Evolutionary conservation across 352 stramenopile genomes (phyloP), one percentile per base, ranked within the genome.

Genomic region (Phytophthora agathidicida): DNA sequence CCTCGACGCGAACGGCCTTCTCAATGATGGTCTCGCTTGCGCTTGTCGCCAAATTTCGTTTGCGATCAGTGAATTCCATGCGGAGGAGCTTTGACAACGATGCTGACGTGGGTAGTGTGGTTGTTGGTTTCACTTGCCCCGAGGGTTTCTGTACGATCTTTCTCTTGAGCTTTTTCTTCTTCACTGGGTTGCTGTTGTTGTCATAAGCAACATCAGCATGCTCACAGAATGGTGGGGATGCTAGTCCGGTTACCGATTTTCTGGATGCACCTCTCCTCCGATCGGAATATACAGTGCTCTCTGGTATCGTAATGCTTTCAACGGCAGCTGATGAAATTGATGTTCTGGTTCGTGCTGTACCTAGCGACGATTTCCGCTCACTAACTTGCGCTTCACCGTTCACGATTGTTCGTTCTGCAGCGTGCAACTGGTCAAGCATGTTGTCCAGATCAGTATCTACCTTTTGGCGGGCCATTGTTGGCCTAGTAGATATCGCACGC

Each of bases 21-120:
- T 80, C 57, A n/a, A 90, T 70, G 10, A 92, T 62, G 1, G 42
- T 37, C 14, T 67, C 60, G 5, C 75, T 77, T 2, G 60, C 60
- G 4, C 50, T 68, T 5, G 61, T 28, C 11, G 32, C 22, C 5
- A 65, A 10, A 2, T 16, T 17, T 6, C 36, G 38, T 13, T 36
- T 55, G 2, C 23, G 72, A 31, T 72, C 72, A 3, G 37, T 62
- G 5, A 85, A 55, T 23, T 83, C 71, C 35, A 69, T 50, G 0
- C 68, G 69, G 16, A 85, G 27, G 7, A 85, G 33, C 7, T 60
- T 69, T 13, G 72, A 80, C 17, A 85, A 23, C 0, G 73, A 72
- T 1, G 54, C 36, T 7, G 73, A 56, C 13, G 39, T 37, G 7
- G 53, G 32, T 2, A 65, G n/a, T 14, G 47, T 7, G 6, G 32